Evolutionary conservation across 169 alveolate species (phyloP), one percentile per base, ranked within the genome.

Genomic region (Sarcocystis neurona): DNA sequence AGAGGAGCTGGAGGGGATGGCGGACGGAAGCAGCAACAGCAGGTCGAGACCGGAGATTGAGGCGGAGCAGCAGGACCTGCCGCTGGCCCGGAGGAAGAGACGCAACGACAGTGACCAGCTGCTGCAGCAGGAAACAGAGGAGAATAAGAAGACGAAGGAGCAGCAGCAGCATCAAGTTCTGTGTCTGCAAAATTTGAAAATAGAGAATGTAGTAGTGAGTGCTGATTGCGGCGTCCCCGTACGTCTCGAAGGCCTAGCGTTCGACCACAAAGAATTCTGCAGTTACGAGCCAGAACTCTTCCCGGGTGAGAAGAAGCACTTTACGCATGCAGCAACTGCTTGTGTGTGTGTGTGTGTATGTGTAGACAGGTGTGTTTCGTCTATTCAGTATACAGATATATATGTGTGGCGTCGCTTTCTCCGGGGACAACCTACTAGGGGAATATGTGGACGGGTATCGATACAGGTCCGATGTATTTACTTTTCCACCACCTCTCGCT

Each of bases 211-310:
- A 37, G 99, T 99, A n/a, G 99, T 99, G 4, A 97, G 99, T 44
- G 97, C 98, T 75, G 99, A 98, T 92, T 98, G 98, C 79, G 96
- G 97, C 88, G 97, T 98, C 86, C 99, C 99, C 30, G 96, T 99
- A 58, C 92, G 99, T 80, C 96, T 99, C 79, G 99, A 98, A 88
- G 98, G 98, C 77, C 94, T 99, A 77, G 98, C 98, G 37, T 94
- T 94, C 79, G 97, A 94, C 46, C 99, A 97, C 92, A 95, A 94
- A 84, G 97, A 95, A 37, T 96, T 95, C 89, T 94, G 99, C 88
- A 94, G 96, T 79, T 99, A 98, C 92, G 99, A 98, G 87, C 99
- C 99, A 18, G 99, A 99, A 92, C 90, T 98, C 48, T 99, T 99
- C 90, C 99, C 99, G 0, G 99, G 99, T 18, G 0, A 12, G 78